Conservation (phyloP, 2,329 filamentous ascomycete species). For the Chlorencoelia australis region DNA sequence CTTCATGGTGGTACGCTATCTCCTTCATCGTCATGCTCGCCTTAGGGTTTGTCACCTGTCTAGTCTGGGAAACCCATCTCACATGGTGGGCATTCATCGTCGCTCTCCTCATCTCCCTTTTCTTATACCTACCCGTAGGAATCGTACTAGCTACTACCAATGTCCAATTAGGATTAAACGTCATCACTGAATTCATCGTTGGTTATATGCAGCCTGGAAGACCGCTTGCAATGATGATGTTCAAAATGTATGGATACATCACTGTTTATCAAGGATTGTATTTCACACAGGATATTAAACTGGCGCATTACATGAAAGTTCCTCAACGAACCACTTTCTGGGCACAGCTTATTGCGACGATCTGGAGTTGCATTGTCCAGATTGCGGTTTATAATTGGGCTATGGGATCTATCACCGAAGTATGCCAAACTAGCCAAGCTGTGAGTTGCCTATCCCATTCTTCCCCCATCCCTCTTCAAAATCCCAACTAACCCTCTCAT, state of each 20-base stretch:
- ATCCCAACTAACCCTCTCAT: slow-evolving; percentile 47
- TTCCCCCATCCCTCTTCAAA: slow-evolving; percentile 53
- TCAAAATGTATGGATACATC: slow-evolving; percentile 32
- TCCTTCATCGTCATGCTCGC: slow-evolving; percentile 40
- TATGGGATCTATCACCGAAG: slow-evolving; percentile 46
- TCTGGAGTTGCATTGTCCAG: slow-evolving; percentile 47
- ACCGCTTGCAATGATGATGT: slow-evolving; percentile 38
- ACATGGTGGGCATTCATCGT: slow-evolving; percentile 29
- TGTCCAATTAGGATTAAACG: slow-evolving; percentile 37
- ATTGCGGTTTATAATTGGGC: slow-evolving; percentile 53
- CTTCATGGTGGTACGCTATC: slow-evolving; percentile 9
- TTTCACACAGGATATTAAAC: slow-evolving; percentile 40
- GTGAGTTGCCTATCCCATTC: slow-evolving; percentile 62
- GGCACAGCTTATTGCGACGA: slow-evolving; percentile 46
- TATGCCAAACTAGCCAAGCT: slow-evolving; percentile 50
- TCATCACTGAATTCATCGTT: slow-evolving; percentile 39
- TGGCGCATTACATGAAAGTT: slow-evolving; percentile 41
- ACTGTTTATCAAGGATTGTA: slow-evolving; percentile 36
- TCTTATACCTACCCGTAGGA: slow-evolving; percentile 27
- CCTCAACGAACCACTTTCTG: slow-evolving; percentile 43
- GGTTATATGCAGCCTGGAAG: slow-evolving; percentile 43
- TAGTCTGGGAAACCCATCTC: slow-evolving; percentile 17
- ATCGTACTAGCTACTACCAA: slow-evolving; percentile 39
- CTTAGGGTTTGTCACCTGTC: slow-evolving; percentile 24
- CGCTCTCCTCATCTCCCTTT: slow-evolving; percentile 24